These are phyloP conservation scores for Trichomonascus vanleenenianus DNA, from an alignment of 805 yeast species.

Conservation along the genomic window DNA sequence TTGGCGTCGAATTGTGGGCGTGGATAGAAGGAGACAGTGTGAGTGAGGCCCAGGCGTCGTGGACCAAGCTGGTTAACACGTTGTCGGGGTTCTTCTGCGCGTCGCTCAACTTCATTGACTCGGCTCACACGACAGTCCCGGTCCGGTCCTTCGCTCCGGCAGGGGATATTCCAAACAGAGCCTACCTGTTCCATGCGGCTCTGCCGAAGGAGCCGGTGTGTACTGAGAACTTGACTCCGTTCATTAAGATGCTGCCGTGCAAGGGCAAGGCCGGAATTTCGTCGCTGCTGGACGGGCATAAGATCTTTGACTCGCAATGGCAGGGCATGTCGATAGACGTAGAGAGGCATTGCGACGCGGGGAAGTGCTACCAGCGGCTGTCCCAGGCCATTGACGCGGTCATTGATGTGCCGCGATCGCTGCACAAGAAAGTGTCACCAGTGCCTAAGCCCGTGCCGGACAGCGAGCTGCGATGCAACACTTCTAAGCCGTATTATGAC, in stretches of 20 bases:
- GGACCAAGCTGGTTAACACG: conserved; percentile 67
- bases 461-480: conserved; percentile 66
- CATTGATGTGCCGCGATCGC: conserved; percentile 57
- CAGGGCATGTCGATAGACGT: conserved; percentile 88
- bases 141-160: conserved; percentile 32
- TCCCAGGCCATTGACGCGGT: conserved; percentile 64
- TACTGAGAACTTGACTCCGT: conserved; percentile 94
- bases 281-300: conserved; percentile 80
- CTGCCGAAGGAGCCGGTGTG: conserved; percentile 93
- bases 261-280: conserved; percentile 87
- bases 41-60: conserved; percentile 49
- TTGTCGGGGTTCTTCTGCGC: conserved; percentile 94
- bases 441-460: conserved; percentile 77
- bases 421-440: conserved; percentile 56
- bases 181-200: conserved; percentile 66
- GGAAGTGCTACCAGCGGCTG: conserved; percentile 30
- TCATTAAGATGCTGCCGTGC: conserved; percentile 81
- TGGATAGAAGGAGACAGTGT: conserved; percentile 56
- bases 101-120: conserved; percentile 80
- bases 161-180: conserved; percentile 11
- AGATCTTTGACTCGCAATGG: conserved; percentile 82
- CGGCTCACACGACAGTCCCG: conserved; percentile 67
- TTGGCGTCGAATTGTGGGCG: conserved; percentile 94
- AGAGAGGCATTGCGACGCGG: conserved; percentile 41
- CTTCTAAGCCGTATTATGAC: conserved; percentile 44